Conservation (phyloP, 2,329 filamentous ascomycete genomes). For the Drechslera avenae region DNA sequence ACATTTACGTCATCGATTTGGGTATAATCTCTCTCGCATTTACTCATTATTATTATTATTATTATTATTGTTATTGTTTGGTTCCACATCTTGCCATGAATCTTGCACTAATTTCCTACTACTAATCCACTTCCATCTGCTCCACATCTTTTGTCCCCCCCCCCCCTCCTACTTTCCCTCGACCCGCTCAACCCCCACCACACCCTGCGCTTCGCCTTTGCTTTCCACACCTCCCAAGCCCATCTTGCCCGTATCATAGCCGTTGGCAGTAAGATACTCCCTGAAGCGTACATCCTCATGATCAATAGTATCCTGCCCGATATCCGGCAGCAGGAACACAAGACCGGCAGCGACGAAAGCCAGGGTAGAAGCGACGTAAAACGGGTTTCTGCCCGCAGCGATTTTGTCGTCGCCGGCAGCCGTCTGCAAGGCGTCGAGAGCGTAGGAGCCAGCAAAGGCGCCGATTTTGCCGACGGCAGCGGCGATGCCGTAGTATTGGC, state of each 20-base stretch:
- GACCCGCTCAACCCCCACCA: too few relatives aligned
- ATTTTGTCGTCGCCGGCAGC: constrained; percentile 42
- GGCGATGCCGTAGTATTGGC: constrained; percentile 73
- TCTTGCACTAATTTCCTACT: too few relatives aligned
- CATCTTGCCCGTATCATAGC: constrained; percentile 72
- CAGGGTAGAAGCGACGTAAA: constrained; percentile 80
- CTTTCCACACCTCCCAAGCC: constrained; percentile 40
- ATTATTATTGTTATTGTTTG: too few relatives aligned
- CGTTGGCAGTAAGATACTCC: constrained; percentile 71
- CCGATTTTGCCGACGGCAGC: constrained; percentile 77
- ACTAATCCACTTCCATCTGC: too few relatives aligned
- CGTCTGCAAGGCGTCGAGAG: constrained; percentile 69
- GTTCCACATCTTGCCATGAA: too few relatives aligned
- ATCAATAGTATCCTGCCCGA: constrained; percentile 83
- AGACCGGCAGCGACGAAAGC: constrained; percentile 73
- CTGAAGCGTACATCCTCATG: constrained; percentile 78
- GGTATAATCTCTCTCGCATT: too few relatives aligned
- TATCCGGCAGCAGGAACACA: constrained; percentile 72
- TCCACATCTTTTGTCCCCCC: too few relatives aligned
- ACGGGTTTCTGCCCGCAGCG: constrained; percentile 78
- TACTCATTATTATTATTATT: too few relatives aligned
- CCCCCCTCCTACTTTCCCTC: too few relatives aligned
- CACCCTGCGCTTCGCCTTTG: not conserved
- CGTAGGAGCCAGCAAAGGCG: constrained; percentile 84
- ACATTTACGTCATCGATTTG: too few relatives aligned